These are phyloP conservation scores for Rhynchospora tenuis DNA, from an alignment of 176 grass and related monocot species.

Conservation along the genomic window DNA sequence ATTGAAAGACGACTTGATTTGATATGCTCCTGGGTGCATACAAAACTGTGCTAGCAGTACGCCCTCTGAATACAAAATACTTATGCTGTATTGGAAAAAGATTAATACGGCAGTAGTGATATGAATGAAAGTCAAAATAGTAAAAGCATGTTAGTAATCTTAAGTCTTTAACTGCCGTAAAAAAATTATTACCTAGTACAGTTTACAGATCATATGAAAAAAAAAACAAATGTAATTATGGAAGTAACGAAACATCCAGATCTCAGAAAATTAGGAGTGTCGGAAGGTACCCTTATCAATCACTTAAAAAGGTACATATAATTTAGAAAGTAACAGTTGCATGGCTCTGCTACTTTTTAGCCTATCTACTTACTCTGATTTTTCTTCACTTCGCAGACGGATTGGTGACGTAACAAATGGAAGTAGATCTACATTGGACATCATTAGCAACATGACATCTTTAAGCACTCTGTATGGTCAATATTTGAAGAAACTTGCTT, in stretches of 20 bases:
- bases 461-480: conserved; percentile 45
- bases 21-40: neutral
- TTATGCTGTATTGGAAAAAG: neutral
- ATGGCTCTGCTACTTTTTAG: neutral
- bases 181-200: too few species aligned
- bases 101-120: neutral
- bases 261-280: neutral
- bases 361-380: neutral
- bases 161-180: too few species aligned
- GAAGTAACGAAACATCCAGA: too few species aligned
- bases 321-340: neutral
- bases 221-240: too few species aligned
- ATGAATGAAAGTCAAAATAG: too few species aligned
- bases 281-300: neutral
- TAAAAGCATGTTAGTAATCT: too few species aligned
- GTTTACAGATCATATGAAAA: too few species aligned
- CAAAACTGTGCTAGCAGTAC: neutral
- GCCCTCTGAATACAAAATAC: neutral
- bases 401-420: conserved; percentile 78
- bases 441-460: conserved; percentile 58
- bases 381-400: conserved; percentile 31
- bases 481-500: neutral
- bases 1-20: neutral
- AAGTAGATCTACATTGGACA: conserved; percentile 62
- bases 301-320: neutral